Percentiles rank a stretch among this genome's conserved stretches.
Conservation (phyloP, 208 protist species). For the Acanthamoeba royreba region DNA sequence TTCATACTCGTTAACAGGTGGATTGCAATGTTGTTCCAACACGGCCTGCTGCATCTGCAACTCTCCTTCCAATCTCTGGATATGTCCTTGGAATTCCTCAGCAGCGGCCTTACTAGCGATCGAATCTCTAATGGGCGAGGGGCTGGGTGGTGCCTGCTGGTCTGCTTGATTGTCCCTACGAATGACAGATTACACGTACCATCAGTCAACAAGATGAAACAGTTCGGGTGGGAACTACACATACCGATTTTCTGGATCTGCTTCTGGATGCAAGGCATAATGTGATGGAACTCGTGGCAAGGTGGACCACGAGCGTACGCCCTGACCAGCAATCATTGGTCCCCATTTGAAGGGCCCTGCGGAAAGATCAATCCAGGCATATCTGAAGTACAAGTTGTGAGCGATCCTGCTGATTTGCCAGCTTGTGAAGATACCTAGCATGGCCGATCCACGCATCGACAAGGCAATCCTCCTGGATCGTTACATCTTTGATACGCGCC, state of each 20-base stretch:
- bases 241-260: not conserved
- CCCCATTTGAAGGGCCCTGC: not conserved
- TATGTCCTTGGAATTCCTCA: not conserved
- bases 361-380: not conserved
- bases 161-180: not conserved
- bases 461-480: not conserved
- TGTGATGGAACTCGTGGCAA: not conserved
- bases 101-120: not conserved
- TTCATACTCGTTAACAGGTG: too few species aligned
- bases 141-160: not conserved
- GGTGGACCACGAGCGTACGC: not conserved
- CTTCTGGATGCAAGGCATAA: not conserved
- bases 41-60: not conserved
- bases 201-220: not conserved
- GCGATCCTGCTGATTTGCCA: not conserved
- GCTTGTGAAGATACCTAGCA: not conserved
- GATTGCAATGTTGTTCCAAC: not conserved
- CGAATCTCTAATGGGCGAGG: not conserved
- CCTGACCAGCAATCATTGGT: not conserved
- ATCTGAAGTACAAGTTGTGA: not conserved
- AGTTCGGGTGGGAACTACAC: not conserved
- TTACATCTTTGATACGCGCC: not conserved
- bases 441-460: conserved; percentile 18
- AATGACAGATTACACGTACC: not conserved
- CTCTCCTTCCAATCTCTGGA: not conserved